These are phyloP conservation scores for Sarocladiaceae sp. DNA, from an alignment of 2,329 filamentous ascomycete species.

Conservation along the genomic window DNA sequence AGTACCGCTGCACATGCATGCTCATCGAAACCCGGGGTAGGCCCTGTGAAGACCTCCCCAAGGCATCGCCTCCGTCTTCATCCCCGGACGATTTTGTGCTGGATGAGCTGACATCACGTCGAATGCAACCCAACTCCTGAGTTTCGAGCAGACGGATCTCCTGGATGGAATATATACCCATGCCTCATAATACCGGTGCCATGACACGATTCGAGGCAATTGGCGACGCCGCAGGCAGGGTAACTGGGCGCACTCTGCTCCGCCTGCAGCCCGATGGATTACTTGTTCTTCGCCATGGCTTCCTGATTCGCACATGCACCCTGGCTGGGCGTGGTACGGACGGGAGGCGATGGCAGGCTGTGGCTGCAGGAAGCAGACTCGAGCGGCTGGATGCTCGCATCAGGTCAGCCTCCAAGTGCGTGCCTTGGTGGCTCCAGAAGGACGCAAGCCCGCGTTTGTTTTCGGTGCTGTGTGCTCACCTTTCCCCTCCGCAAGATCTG, in stretches of 20 bases:
- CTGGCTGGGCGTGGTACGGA: neutral
- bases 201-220: neutral
- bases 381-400: neutral
- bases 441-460: neutral
- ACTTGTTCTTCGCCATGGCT: slow-evolving; percentile 1
- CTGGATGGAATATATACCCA: neutral
- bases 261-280: neutral
- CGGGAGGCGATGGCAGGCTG: neutral
- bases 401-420: neutral
- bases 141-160: neutral
- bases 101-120: neutral
- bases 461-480: neutral
- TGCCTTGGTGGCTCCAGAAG: too few species aligned
- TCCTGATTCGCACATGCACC: neutral
- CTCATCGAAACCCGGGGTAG: too few species aligned
- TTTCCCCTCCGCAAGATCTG: neutral
- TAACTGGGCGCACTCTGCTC: neutral
- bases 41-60: too few species aligned
- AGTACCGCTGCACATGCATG: too few species aligned
- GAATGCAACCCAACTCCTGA: neutral
- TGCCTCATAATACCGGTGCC: neutral
- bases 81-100: neutral
- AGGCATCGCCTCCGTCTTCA: too few species aligned
- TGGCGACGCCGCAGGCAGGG: neutral
- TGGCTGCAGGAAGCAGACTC: slow-evolving; percentile 7